Evolutionary conservation across 306 rosid genomes (phyloP).

Genomic region (Casuarina cunninghamiana): DNA sequence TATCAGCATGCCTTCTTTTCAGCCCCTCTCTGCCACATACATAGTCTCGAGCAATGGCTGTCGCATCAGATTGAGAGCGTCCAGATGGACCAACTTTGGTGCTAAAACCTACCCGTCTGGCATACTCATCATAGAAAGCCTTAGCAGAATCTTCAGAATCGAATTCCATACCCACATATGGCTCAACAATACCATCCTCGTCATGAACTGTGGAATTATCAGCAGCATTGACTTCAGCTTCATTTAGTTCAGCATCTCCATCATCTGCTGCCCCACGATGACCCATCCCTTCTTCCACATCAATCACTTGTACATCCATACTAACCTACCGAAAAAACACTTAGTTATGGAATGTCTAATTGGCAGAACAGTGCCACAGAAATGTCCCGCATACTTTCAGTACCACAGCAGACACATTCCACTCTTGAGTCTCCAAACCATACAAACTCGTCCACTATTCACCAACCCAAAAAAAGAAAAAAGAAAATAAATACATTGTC

Average conservation of each 20-base stretch:
- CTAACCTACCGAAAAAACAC: conserved; percentile 27
- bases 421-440: conserved; percentile 10
- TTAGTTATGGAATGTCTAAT: conserved; percentile 24
- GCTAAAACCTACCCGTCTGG: conserved; percentile 48
- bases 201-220: conserved; percentile 39
- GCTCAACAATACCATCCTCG: conserved; percentile 48
- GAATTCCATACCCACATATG: conserved; percentile 59
- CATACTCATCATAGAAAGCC: conserved; percentile 51
- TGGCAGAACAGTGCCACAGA: conserved; percentile 23
- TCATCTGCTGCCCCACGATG: conserved; percentile 49
- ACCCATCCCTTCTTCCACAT: conserved; percentile 51
- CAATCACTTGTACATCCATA: conserved; percentile 78
- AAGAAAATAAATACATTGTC: background rate
- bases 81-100: conserved; percentile 56
- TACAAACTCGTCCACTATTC: conserved; percentile 19
- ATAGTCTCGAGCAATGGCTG: conserved; percentile 56
- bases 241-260: conserved; percentile 46
- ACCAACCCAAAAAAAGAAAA: conserved; percentile 3
- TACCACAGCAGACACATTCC: conserved; percentile 18
- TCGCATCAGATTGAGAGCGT: conserved; percentile 54
- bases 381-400: conserved; percentile 27
- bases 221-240: conserved; percentile 46
- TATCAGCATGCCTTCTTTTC: conserved; percentile 63
- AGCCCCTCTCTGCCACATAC: conserved; percentile 71
- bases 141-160: conserved; percentile 55